These are phyloP conservation scores for Mycosphaerella sp. DNA, from an alignment of 2,329 filamentous ascomycete genomes.

Conservation along the genomic window DNA sequence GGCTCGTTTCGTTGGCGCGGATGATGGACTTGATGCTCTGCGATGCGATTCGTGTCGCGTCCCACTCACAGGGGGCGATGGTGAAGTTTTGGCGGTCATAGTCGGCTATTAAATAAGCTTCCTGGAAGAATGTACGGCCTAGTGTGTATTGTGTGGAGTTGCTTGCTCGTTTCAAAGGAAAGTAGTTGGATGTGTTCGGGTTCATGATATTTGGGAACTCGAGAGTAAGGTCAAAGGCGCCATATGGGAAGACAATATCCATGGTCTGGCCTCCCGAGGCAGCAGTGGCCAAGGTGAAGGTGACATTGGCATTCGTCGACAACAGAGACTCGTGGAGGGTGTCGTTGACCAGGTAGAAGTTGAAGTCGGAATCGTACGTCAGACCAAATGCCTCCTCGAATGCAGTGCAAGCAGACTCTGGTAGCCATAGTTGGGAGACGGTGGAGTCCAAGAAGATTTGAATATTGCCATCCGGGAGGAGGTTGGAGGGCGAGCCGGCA, in stretches of 20 bases:
- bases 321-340: slow-evolving; percentile 27
- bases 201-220: slow-evolving; percentile 28
- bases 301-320: slow-evolving; percentile 29
- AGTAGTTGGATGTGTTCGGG: slow-evolving; percentile 30
- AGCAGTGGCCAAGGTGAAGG: slow-evolving; percentile 30
- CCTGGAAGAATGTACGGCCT: slow-evolving; percentile 35
- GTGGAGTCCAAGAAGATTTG: slow-evolving; percentile 56
- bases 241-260: slow-evolving; percentile 34
- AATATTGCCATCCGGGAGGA: slow-evolving; percentile 29
- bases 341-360: slow-evolving; percentile 34
- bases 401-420: slow-evolving; percentile 37
- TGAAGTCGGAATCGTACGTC: slow-evolving; percentile 26
- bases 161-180: slow-evolving; percentile 32
- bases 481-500: slow-evolving; percentile 18
- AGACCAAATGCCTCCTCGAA: slow-evolving; percentile 36
- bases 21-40: slow-evolving; percentile 28
- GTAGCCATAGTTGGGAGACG: slow-evolving; percentile 59
- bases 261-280: slow-evolving; percentile 25
- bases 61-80: slow-evolving; percentile 33
- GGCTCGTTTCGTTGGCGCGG: slow-evolving; percentile 21
- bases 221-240: slow-evolving; percentile 32
- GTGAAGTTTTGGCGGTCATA: slow-evolving; percentile 35
- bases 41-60: slow-evolving; percentile 20
- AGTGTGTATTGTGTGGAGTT: slow-evolving; percentile 35
- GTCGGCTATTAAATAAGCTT: slow-evolving; percentile 36